Base-by-base conservation (phyloP, 352 stramenopile genomes). In the Phytophthora pluvialis region DNA sequence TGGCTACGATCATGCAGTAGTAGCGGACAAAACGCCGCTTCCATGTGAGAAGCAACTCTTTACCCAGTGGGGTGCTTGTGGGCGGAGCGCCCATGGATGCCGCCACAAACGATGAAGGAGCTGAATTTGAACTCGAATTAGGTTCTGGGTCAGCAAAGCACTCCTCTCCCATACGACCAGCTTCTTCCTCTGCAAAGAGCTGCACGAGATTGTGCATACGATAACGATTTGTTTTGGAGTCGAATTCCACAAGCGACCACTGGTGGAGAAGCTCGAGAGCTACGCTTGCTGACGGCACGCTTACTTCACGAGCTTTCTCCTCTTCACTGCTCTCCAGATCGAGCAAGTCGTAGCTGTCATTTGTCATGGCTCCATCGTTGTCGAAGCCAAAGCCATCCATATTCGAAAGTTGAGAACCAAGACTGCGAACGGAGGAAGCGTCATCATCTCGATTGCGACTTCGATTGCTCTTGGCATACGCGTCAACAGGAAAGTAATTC, bases 191-290 rank as follows among this genome's bases (percentile, higher is more conserved):
- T 2, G 86, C 86, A 67, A 94, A 94, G 32, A 93, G 74, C 59
- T 93, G 86, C 26, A 94, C 81, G 16, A 94, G 78, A 36, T 91
- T 94, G 60, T 94, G 86, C 75, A 94, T 88, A 2, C 83, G 86
- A 67, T 93, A 94, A 11, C 81, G 77, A 61, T 81, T 88, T 5
- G 78, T 75, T 38, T 82, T 77, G 13, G 78, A 78, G 40, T 93
- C 84, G 29, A 87, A 90, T 56, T 94, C 86, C 29, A 94, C 80
- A 4, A 94, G 73, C 1, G 86, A 94, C 86, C 86, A 94, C 44
- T 93, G 79, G 42, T 92, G 81, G 32, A 94, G 78, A 32, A 77
- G 74, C 40, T 77, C 67, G 26, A 94, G 73, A 26, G 83, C 83
- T 36, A 76, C 57, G 44, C 75, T 84, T 12, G 86, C 77, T 3